Conservation (phyloP, 331 rosid species). For the Acacia concinna region DNA sequence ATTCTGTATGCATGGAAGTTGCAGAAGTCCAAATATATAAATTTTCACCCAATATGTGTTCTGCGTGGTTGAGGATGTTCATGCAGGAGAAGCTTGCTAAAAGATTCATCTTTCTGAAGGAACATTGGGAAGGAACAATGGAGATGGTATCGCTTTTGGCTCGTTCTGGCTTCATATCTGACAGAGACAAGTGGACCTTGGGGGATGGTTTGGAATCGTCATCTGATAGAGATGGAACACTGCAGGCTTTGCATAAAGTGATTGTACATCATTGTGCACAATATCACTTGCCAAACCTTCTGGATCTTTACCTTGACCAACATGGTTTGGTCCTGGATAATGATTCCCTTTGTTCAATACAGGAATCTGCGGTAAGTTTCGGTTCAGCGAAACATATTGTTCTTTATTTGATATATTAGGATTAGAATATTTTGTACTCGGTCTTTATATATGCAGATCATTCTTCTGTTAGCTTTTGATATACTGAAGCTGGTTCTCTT, state of each 20-base stretch:
- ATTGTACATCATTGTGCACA: constrained; percentile 71
- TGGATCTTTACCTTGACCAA: constrained; percentile 87
- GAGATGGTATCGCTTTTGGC: constrained; percentile 74
- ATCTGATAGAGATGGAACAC: constrained; percentile 40
- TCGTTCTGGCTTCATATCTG: constrained; percentile 71
- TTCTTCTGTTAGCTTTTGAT: constrained; percentile 29
- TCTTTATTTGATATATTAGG: constrained; percentile 30
- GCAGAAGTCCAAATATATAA: constrained; percentile 67
- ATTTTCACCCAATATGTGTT: constrained; percentile 55
- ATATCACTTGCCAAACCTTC: constrained; percentile 76
- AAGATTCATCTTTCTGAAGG: constrained; percentile 75
- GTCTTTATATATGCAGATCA: constrained; percentile 25
- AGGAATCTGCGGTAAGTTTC: constrained; percentile 86
- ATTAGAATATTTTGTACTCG: constrained; percentile 31
- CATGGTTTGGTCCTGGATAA: constrained; percentile 59
- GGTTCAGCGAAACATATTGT: constrained; percentile 29
- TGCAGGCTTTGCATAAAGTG: constrained; percentile 72
- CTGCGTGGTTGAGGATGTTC: constrained; percentile 76
- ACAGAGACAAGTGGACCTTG: constrained; percentile 32
- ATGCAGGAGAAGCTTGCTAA: constrained; percentile 79
- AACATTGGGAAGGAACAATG: constrained; percentile 82
- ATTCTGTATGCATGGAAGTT: constrained; percentile 70
- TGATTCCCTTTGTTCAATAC: constrained; percentile 61
- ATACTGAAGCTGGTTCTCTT: not conserved
- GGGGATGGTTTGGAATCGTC: constrained; percentile 52